These are phyloP conservation scores for Penstemon newberryi DNA, from an alignment of 257 asterid genomes.

Conservation along the genomic window DNA sequence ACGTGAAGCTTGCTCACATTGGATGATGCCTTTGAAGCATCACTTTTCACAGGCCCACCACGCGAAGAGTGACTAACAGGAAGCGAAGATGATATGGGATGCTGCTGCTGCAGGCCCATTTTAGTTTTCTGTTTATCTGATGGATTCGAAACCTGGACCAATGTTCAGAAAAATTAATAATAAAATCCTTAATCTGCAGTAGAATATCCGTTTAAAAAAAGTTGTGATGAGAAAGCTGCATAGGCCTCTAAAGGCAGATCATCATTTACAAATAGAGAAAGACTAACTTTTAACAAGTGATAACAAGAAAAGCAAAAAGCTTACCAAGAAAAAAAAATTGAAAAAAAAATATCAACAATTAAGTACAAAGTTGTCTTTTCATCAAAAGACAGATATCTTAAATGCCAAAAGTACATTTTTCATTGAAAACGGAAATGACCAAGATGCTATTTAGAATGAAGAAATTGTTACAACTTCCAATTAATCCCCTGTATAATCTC, in stretches of 20 bases:
- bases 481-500: neutral
- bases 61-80: slow-evolving; percentile 43
- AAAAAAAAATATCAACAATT: neutral
- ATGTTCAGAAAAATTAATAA: slow-evolving; percentile 24
- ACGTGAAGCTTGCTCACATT: slow-evolving; percentile 68
- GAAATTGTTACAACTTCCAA: neutral
- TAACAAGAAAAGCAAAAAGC: neutral
- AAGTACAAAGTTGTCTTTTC: slow-evolving; percentile 1
- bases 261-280: neutral
- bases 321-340: neutral
- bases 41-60: slow-evolving; percentile 51
- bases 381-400: slow-evolving; percentile 14
- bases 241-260: neutral
- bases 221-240: neutral
- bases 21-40: slow-evolving; percentile 45
- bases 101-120: slow-evolving; percentile 44
- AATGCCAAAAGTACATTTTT: neutral
- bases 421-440: neutral
- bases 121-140: slow-evolving; percentile 65
- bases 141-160: slow-evolving; percentile 48
- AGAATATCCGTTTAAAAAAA: neutral
- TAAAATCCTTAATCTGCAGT: neutral
- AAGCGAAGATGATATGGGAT: slow-evolving; percentile 30
- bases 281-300: neutral
- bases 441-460: neutral